A percentile compares a stretch with the other conserved stretches of the same genome.
Evolutionary conservation across 305 asterid genomes (phyloP).

Genomic region (Ruellia speciosa): DNA sequence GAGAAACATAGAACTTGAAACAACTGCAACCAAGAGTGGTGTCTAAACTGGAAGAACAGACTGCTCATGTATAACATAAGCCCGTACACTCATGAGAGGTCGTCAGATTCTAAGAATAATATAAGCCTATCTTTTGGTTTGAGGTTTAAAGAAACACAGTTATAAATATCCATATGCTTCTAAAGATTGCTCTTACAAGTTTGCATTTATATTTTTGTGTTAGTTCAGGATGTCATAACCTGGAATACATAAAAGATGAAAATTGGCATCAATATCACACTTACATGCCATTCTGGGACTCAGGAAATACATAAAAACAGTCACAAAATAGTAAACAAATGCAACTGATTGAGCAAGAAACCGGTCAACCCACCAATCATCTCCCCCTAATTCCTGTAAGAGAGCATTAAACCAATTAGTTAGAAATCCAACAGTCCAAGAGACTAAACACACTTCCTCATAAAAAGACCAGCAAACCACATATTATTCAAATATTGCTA

Average conservation of each 20-base stretch:
- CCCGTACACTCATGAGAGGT: slow-evolving; percentile 5
- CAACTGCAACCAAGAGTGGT: slow-evolving; percentile 15
- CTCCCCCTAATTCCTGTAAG: slow-evolving; percentile 91
- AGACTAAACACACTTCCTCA: slow-evolving; percentile 4
- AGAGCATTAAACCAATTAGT: slow-evolving; percentile 6
- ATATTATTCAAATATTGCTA: neutral
- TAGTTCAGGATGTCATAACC: neutral
- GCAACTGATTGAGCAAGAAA: slow-evolving; percentile 87
- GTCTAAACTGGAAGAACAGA: slow-evolving; percentile 1
- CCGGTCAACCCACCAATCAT: slow-evolving; percentile 95
- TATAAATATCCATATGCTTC: slow-evolving; percentile 5
- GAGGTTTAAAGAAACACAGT: slow-evolving; percentile 11
- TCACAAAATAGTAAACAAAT: slow-evolving; percentile 69
- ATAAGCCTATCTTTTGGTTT: slow-evolving; percentile 6
- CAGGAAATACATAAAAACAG: slow-evolving; percentile 70
- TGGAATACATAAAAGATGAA: slow-evolving; percentile 8
- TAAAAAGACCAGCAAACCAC: neutral
- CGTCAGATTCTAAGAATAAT: slow-evolving; percentile 5
- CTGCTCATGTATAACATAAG: slow-evolving; percentile 6
- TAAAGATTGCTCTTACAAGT: neutral
- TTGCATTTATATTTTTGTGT: slow-evolving; percentile 4
- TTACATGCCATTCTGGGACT: slow-evolving; percentile 99
- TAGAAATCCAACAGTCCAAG: neutral
- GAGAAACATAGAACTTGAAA: slow-evolving; percentile 8
- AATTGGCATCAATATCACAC: slow-evolving; percentile 23